phyloP scores from a whole-genome alignment of 1,139 yeast species.

The Blastobotrys indianensis region DNA sequence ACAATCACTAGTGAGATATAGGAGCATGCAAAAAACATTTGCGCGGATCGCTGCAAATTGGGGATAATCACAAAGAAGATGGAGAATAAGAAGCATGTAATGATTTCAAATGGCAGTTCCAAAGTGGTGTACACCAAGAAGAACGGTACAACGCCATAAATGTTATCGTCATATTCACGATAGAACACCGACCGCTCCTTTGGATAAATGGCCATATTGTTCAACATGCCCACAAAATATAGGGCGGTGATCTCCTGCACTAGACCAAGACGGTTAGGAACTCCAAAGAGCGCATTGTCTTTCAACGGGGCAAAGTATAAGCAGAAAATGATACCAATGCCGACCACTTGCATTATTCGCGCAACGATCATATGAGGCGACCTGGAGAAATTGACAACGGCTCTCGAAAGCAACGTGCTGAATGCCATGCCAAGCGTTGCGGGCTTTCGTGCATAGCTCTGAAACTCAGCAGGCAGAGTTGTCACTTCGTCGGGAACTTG shows the following conservation, averaged over 20 bases:
- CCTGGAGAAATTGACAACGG: constrained; percentile 49
- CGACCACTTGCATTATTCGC: constrained; percentile 59
- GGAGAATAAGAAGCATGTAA: constrained; percentile 55
- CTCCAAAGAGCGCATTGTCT: constrained; percentile 47
- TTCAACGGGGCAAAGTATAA: constrained; percentile 67
- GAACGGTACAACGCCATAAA: constrained; percentile 64
- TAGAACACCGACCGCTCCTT: constrained; percentile 67
- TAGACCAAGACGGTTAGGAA: constrained; percentile 64
- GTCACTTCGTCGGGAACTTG: neutral
- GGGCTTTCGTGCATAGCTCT: constrained; percentile 22
- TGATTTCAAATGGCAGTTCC: constrained; percentile 68
- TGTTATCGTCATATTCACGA: constrained; percentile 70
- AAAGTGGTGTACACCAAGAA: constrained; percentile 57
- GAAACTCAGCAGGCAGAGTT: constrained; percentile 17
- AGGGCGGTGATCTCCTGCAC: constrained; percentile 68
- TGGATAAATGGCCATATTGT: constrained; percentile 71
- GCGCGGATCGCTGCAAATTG: constrained; percentile 66
- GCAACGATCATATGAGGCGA: constrained; percentile 60
- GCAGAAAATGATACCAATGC: constrained; percentile 60
- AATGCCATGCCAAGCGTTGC: constrained; percentile 39
- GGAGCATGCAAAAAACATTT: constrained; percentile 61
- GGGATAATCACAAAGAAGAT: constrained; percentile 60
- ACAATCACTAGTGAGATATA: constrained; percentile 51
- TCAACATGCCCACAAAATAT: constrained; percentile 74
- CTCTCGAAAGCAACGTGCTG: constrained; percentile 41